These are phyloP conservation scores for Candida stauntonica DNA, from an alignment of 805 yeast genomes.

Conservation along the genomic window DNA sequence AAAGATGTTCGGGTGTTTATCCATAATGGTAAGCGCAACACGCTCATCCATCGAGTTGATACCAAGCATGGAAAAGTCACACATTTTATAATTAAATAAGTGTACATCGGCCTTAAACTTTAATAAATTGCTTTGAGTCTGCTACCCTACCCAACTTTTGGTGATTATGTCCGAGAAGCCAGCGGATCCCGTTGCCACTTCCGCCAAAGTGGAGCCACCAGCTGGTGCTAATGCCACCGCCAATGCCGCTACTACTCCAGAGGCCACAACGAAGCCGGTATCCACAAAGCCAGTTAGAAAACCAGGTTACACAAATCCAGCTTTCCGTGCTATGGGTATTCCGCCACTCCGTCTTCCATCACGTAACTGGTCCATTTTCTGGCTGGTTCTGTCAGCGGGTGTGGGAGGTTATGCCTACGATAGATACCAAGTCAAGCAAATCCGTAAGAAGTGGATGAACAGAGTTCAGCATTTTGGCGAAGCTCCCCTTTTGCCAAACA, in stretches of 20 bases:
- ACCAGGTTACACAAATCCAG: conserved; percentile 66
- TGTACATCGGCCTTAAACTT: too few relatives aligned
- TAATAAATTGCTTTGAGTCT: too few relatives aligned
- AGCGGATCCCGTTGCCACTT: too few relatives aligned
- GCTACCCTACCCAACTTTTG: too few relatives aligned
- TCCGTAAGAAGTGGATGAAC: conserved; percentile 61
- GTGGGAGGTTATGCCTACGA: conserved; percentile 82
- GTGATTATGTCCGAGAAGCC: neutral
- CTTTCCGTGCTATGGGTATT: conserved; percentile 80
- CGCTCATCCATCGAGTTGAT: too few relatives aligned
- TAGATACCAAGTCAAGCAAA: conserved; percentile 61
- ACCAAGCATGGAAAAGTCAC: neutral
- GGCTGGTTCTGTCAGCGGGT: conserved; percentile 60
- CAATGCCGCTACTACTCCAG: neutral
- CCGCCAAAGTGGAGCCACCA: too few relatives aligned
- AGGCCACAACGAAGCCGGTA: neutral
- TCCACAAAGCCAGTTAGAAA: conserved; percentile 28
- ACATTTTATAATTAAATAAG: too few relatives aligned
- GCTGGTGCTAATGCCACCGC: conserved; percentile 1
- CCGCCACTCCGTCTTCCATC: conserved; percentile 77
- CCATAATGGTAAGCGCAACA: too few relatives aligned
- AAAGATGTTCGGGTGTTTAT: neutral
- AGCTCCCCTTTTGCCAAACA: conserved; percentile 41
- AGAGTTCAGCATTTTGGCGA: conserved; percentile 52
- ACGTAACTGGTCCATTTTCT: conserved; percentile 89